Evolutionary conservation across 345 rosid genomes (phyloP), one percentile per base, ranked within the genome.

Genomic region (Linum usitatissimum): DNA sequence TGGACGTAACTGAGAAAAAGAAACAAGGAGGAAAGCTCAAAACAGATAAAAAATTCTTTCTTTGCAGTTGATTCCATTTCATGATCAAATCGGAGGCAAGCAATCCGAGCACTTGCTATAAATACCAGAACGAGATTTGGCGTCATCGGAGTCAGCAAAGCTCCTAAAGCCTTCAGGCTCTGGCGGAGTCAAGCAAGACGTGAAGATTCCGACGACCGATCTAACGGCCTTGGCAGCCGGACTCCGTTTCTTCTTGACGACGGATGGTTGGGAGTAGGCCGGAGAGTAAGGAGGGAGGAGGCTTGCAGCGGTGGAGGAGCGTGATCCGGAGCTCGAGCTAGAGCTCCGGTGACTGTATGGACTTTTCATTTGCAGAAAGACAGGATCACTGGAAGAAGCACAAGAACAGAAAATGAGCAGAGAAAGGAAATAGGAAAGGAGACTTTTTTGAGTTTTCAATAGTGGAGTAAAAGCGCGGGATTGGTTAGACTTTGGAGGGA

Each of bases 131-230:
- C 64, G 72, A 69, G 78, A 34, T 55, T 64, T 72, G 64, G 66
- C 66, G 45, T 77, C 80, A 1, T 68, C 75, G 38, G 87, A 79
- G 51, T 71, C 66, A 9, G 10, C 62, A 21, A 72, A 67, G 49
- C 59, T 66, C 59, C 61, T 77, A 49, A 85, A 66, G 63, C 19
- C 62, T 6, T 57, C 57, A n/a, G 78, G 10, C 40, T 76, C 85
- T 0, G 89, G 89, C 34, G 95, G 98, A 31, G 89, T 77, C 70
- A 92, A 85, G 71, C 96, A 92, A 18, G 71, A 60, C 20, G 76
- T 36, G 70, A 92, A 91, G 57, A 81, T 69, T 31, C 84, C 83
- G 15, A 78, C 84, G 54, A 87, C 69, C 48, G 86, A 83, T 53
- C 85, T 73, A 59, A 76, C 79, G 1, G 76, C 82, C 18, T 36